Percentiles rank a stretch among this genome's conserved stretches.
phyloP scores from a whole-genome alignment of 805 yeast species.

The Ogataea allantospora region DNA sequence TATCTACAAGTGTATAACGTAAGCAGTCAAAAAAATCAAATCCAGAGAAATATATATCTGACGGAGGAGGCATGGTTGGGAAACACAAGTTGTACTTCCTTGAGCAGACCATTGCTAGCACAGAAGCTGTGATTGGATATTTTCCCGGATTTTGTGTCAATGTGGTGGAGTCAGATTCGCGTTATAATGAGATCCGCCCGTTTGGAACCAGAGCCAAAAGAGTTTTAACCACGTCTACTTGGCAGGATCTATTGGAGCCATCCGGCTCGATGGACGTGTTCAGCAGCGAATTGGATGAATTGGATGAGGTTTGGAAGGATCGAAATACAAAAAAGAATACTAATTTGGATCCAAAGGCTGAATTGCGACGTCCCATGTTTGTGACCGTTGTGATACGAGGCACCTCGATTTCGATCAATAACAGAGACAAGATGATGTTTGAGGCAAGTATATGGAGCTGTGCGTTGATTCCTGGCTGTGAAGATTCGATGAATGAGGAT shows the following conservation, averaged over 20 bases:
- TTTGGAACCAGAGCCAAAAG: constrained; percentile 12
- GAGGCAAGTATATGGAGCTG: constrained; percentile 25
- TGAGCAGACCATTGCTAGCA: constrained; percentile 27
- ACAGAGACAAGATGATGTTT: constrained; percentile 18
- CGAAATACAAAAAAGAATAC: background rate
- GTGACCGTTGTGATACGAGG: constrained; percentile 22
- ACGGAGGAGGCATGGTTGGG: constrained; percentile 2
- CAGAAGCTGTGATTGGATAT: constrained; percentile 20
- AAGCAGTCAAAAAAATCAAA: constrained; percentile 4
- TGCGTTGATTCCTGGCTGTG: constrained; percentile 24
- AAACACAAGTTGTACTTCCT: constrained; percentile 14
- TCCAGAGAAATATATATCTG: background rate
- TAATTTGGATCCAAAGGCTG: background rate
- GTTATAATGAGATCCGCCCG: constrained; percentile 13
- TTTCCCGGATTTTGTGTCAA: constrained; percentile 25
- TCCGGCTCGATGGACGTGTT: constrained; percentile 26
- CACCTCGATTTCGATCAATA: constrained; percentile 27
- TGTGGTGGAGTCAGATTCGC: constrained; percentile 8
- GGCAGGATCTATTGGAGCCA: constrained; percentile 27
- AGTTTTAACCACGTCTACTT: constrained; percentile 20
- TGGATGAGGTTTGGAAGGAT: constrained; percentile 13
- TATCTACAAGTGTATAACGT: constrained; percentile 10
- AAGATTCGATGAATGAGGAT: constrained; percentile 25
- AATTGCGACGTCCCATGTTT: constrained; percentile 3
- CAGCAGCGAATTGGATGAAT: constrained; percentile 25